Evolutionary conservation across 495 filamentous ascomycete genomes (phyloP), one percentile per base, ranked within the genome.

Genomic region (Talaromyces proteolyticus): DNA sequence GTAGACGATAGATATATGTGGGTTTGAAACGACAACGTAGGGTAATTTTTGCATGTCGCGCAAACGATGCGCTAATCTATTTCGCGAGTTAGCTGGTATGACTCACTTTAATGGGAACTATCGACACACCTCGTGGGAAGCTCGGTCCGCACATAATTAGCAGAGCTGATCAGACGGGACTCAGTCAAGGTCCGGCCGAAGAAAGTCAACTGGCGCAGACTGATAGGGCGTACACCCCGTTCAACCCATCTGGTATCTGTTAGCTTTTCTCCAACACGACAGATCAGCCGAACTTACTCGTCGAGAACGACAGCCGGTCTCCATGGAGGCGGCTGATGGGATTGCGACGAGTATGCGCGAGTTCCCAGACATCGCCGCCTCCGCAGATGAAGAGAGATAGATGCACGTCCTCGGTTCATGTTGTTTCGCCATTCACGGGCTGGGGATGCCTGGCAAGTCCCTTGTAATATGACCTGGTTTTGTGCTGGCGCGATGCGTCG

Each of bases 31-130:
- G 25, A 96, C 92, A 11, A 94, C 89, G 59, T 95, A 99, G 17
- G 93, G 93, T 39, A 99, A 73, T 49, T 86, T 91, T 69, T 99
- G 94, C 77, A 99, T 97, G 61, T 99, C 92, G 41, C 94, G 88
- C 45, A 99, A 85, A 14, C 93, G 86, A 59, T 99, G 94, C 21
- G 92, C 87, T 50, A 96, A 77, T 51, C 91, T 91, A 39, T 3
- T n/a, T 44, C 14, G 22, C 43, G n/a, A 38, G 17, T 44, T 6
- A 19, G 16, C 19, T 11, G 16, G 16, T 46, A 36, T 38, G 19
- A 48, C 21, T 19, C 26, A 42, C 4, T 16, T n/a, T 14, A 23
- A 41, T 25, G n/a, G 39, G 29, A 19, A 17, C 19, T 22, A n/a
- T 36, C 6, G 21, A 63, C 70, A 51, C 65, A 85, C 88, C 89